Percentiles rank a stretch among this genome's conserved stretches.
phyloP scores from a whole-genome alignment of 208 protist species.

The Leishmania guyanensis region DNA sequence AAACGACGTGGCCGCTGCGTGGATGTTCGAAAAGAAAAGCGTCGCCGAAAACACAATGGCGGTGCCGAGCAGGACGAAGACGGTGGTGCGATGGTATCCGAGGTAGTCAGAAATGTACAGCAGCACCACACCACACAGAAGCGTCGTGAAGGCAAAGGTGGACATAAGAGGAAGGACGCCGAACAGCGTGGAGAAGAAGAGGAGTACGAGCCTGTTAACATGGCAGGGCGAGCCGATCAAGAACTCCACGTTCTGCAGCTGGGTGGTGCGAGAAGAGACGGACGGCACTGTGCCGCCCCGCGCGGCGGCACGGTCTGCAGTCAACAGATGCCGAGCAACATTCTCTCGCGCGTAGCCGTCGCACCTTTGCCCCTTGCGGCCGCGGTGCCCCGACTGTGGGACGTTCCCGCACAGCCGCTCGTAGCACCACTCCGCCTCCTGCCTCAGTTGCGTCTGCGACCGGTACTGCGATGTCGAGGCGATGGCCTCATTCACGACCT shows the following conservation, averaged over 20 bases:
- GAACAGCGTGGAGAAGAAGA: conserved; percentile 65
- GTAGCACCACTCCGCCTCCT: conserved; percentile 21
- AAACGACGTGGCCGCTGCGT: conserved; percentile 50
- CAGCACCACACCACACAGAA: conserved; percentile 63
- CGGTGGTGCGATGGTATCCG: conserved; percentile 54
- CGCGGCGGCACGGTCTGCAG: background rate
- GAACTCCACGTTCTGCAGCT: conserved; percentile 37
- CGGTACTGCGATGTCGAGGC: conserved; percentile 47
- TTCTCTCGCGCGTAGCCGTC: conserved; percentile 23
- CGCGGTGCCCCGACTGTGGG: background rate
- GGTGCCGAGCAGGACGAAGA: conserved; percentile 56
- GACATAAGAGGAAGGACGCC: conserved; percentile 84
- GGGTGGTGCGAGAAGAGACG: background rate
- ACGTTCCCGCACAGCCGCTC: conserved; percentile 19
- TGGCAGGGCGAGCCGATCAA: conserved; percentile 39
- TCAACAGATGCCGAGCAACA: background rate
- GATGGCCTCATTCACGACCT: conserved; percentile 46
- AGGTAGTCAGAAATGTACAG: conserved; percentile 86
- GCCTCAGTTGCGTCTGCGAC: conserved; percentile 42
- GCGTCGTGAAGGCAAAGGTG: conserved; percentile 53
- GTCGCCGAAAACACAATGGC: conserved; percentile 44
- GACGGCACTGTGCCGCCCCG: conserved; percentile 1
- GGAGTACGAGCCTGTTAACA: conserved; percentile 35
- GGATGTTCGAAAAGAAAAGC: conserved; percentile 78
- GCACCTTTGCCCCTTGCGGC: background rate